These are phyloP conservation scores for Kingdonia uniflora DNA, from an alignment of 164 flowering plant genomes.

Conservation along the genomic window DNA sequence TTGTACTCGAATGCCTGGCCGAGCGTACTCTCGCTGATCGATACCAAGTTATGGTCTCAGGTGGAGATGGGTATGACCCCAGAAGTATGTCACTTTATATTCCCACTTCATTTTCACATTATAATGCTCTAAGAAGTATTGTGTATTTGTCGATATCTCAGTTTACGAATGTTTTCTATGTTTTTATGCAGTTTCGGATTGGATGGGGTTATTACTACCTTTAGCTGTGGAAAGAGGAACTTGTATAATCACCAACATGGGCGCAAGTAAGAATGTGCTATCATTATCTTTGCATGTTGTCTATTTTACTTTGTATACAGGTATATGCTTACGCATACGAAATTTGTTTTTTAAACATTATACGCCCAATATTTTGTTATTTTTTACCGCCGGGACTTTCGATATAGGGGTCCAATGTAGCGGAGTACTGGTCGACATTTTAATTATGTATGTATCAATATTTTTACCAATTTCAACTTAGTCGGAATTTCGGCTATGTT, in stretches of 20 bases:
- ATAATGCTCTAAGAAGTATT: background rate
- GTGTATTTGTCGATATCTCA: background rate
- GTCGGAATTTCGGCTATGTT: too few relatives aligned
- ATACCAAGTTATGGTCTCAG: slow-evolving; percentile 50
- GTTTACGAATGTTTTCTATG: background rate
- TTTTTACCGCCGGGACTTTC: too few relatives aligned
- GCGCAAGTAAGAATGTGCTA: slow-evolving; percentile 58
- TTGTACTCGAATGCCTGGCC: slow-evolving; percentile 92
- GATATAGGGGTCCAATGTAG: too few relatives aligned
- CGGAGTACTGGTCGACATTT: too few relatives aligned
- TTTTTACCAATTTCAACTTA: too few relatives aligned
- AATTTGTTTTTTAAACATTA: too few relatives aligned
- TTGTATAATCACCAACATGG: slow-evolving; percentile 93
- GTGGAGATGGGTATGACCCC: slow-evolving; percentile 81
- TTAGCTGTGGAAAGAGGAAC: slow-evolving; percentile 71
- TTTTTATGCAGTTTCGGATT: slow-evolving; percentile 53
- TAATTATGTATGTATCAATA: too few relatives aligned
- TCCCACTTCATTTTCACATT: too few relatives aligned
- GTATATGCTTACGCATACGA: too few relatives aligned
- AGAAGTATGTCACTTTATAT: slow-evolving; percentile 32
- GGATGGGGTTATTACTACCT: slow-evolving; percentile 80
- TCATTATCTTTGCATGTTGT: background rate
- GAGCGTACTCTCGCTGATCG: slow-evolving; percentile 93
- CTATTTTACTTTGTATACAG: too few relatives aligned
- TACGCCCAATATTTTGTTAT: too few relatives aligned